Evolutionary conservation across 306 rosid species (phyloP).

Genomic region (Corylus heterophylla): DNA sequence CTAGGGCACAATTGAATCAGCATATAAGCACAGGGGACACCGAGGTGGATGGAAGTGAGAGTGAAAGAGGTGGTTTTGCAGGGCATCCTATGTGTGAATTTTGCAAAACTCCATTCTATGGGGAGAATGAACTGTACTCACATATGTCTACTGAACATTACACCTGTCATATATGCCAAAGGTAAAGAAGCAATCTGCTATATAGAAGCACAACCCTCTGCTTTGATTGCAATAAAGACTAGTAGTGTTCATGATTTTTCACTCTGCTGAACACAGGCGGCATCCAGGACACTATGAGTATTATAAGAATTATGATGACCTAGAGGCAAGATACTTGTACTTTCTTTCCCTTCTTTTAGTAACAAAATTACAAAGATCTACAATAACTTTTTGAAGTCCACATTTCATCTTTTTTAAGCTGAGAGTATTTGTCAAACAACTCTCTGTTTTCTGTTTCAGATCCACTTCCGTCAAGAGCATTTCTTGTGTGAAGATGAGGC

Average conservation of each 20-base stretch:
- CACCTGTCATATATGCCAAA: conserved; percentile 93
- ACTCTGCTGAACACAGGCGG: conserved; percentile 57
- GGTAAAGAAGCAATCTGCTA: conserved; percentile 43
- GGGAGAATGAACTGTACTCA: conserved; percentile 83
- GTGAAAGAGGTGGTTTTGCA: conserved; percentile 94
- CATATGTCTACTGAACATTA: conserved; percentile 96
- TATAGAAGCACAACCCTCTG: background rate
- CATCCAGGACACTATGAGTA: conserved; percentile 86
- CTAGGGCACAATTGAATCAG: conserved; percentile 75
- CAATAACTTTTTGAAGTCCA: background rate
- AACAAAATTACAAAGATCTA: conserved; percentile 2
- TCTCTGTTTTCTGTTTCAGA: conserved; percentile 45
- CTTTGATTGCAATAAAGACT: conserved; percentile 13
- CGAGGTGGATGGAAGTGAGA: conserved; percentile 96
- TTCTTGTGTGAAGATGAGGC: conserved; percentile 96
- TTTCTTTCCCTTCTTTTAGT: conserved; percentile 3
- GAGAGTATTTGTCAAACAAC: conserved; percentile 23
- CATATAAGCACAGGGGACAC: conserved; percentile 85
- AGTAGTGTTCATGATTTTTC: conserved; percentile 19
- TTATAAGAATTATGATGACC: conserved; percentile 87
- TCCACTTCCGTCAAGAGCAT: conserved; percentile 86
- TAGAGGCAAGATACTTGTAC: conserved; percentile 68
- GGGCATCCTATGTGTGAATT: conserved; percentile 97
- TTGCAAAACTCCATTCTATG: conserved; percentile 84
- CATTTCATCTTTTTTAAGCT: conserved; percentile 14